Evolutionary conservation across 1,284 basidiomycete species (phyloP), one percentile per base, ranked within the genome.

Genomic region (Cutaneotrichosporon spelunceum): DNA sequence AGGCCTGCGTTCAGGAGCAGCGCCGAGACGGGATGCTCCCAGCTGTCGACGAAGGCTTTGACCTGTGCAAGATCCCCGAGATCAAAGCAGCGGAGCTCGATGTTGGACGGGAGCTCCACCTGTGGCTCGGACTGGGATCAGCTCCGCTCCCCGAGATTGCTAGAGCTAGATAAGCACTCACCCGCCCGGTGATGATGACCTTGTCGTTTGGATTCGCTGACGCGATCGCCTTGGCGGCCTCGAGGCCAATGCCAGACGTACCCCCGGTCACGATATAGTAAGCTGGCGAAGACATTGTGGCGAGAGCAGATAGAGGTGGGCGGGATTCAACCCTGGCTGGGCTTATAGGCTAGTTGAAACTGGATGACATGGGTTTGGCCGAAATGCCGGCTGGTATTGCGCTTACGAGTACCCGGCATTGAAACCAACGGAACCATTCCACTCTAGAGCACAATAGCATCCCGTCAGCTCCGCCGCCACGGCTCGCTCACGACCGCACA

Each of bases 191-290:
- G 19, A 50, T 50, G 48, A 50, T 30, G 14, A 50, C 16, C 10
- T 29, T 26, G 48, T 14, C 48, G 48, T 50, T n/a, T 2, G 48
- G 48, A 26, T 50, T 50, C 27, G 48, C 26, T 11, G 57, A 27
- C 3, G 65, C 66, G 3, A 71, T 44, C 6, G 58, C 61, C 30
- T 61, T 53, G 42, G 63, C 61, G 3, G 65, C 62, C 52, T 67
- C 63, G 36, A 66, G 48, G 42, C 70, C 70, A 48, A 71, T 65
- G 16, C 70, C 70, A 33, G 53, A 56, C 19, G 50, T 36, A 23
- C 57, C 61, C 39, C 61, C 61, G 16, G 61, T 62, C 10, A 62
- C 13, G 42, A 62, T 33, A 13, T 52, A 36, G 60, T 61, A 39
- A 9, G n/a, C 16, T 30, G 24, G 19, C 2, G 2, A 30, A 27